These are phyloP conservation scores for Cyberlindnera xishuangbannaensis DNA, from an alignment of 805 yeast genomes.

Conservation along the genomic window DNA sequence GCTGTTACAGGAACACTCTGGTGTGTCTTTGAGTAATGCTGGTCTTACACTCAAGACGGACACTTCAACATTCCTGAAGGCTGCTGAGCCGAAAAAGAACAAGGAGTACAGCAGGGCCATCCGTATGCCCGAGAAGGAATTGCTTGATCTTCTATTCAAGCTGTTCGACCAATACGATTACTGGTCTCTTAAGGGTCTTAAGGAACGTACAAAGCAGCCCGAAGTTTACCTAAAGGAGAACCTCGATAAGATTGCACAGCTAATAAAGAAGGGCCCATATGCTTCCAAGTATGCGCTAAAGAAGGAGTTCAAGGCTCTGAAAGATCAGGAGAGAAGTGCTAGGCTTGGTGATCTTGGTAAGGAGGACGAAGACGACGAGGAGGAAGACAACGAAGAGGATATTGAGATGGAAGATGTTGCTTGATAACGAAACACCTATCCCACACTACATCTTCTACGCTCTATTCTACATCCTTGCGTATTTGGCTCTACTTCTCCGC, in stretches of 20 bases:
- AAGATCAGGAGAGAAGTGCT: slow-evolving; percentile 70
- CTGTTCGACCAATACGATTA: slow-evolving; percentile 93
- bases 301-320: slow-evolving; percentile 80
- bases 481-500: no score
- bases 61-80: slow-evolving; percentile 61
- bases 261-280: slow-evolving; percentile 93
- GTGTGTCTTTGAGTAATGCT: slow-evolving; percentile 80
- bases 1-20: slow-evolving; percentile 73
- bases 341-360: slow-evolving; percentile 47
- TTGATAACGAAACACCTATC: no score
- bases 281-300: slow-evolving; percentile 86
- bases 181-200: slow-evolving; percentile 92
- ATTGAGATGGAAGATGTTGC: slow-evolving; percentile 73
- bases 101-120: slow-evolving; percentile 84
- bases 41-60: slow-evolving; percentile 77
- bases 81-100: slow-evolving; percentile 38
- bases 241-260: slow-evolving; percentile 79
- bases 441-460: no score
- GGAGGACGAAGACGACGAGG: slow-evolving; percentile 35
- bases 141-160: slow-evolving; percentile 81
- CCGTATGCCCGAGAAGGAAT: slow-evolving; percentile 88
- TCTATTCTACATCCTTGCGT: no score
- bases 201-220: slow-evolving; percentile 93
- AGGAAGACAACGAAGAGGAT: slow-evolving; percentile 64
- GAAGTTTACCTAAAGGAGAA: slow-evolving; percentile 89